Evolutionary conservation across 1,284 basidiomycete species (phyloP), one percentile per base, ranked within the genome.

Genomic region (Microbotryum intermedium): DNA sequence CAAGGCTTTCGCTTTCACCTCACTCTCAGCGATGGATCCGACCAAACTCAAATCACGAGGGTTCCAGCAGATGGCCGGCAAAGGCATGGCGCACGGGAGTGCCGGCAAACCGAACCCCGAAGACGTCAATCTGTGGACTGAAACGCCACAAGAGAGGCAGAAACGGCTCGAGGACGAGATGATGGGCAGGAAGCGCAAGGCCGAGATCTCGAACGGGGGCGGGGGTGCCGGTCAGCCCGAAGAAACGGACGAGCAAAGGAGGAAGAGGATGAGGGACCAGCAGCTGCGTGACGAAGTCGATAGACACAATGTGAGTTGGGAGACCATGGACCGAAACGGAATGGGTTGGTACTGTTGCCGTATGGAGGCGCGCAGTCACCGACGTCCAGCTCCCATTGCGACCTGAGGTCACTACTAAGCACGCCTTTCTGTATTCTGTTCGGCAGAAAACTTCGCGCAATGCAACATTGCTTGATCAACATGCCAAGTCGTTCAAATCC

Each of bases 71-170:
- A 64, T 63, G 20, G 62, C 55, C 28, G 34, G 34, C 46, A 29
- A 73, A 74, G 58, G 70, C 78, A 1, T 39, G 34, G 34, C 34
- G 13, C 34, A 39, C 10, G 73, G 67, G 73, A 64, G 74, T 75
- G 70, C 72, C 6, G 57, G 69, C 18, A 77, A 75, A 39, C 68
- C 75, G 4, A 48, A 59, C 11, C 42, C 45, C 11, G 18, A 46
- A 16, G 83, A 84, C 59, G 81, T 76, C 58, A 84, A 84, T 2
- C 78, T 91, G 3, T 95, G 91, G 91, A 95, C 91, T 0, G 91
- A 95, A 77, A 94, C 91, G 0, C 92, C 91, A 0, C 84, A 83
- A 0, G 88, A 95, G 70, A 81, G 86, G 16, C 87, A 88, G 69
- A 84, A 90, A 71, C 81, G 91, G 3, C 76, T 93, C 18, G 84